Evolutionary conservation across 2,329 filamentous ascomycete species (phyloP), one percentile per base, ranked within the genome.

Genomic region (Geosmithia putterillii): DNA sequence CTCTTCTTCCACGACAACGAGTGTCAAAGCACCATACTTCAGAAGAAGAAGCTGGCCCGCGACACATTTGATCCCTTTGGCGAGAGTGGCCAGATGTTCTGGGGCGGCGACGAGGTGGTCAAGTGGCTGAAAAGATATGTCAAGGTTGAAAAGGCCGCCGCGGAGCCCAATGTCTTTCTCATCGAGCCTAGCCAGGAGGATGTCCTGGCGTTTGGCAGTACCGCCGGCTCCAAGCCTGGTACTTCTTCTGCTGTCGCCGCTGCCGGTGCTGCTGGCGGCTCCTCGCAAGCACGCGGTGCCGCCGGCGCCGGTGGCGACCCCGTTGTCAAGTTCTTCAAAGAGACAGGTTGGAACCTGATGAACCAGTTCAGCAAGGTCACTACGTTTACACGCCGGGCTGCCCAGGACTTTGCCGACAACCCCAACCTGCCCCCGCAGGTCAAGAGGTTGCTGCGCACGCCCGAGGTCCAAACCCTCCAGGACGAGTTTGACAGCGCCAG

Each of bases 1-100:
- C 68, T 98, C 1, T 98, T 98, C 66, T 98, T 98, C 65, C 92
- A 98, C 59, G 92, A 98, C 56, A 88, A 81, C 48, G 92, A 98
- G 66, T 98, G 92, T 56, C 85, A 95, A 63, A 94, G 85, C 43
- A 98, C 92, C 0, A 94, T 96, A 19, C 64, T 94, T 44, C 90
- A 96, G 62, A 87, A 94, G 66, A 94, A 92, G 71, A 86, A 82
- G 63, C 70, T 86, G 43, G 79, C 87, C 1, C 76, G 75, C 48
- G 87, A 95, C 52, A 86, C 70, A 38, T 96, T 98, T 54, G 88
- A 95, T 53, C 89, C 89, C 0, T 95, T 95, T 59, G 81, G 83
- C 15, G 85, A 87, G 48, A 74, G 74, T 49, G 90, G 90, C 0
- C 78, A 85, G 58, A 82, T 95, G 71, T 96, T 95, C 57, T 98